Evolutionary conservation across 495 filamentous ascomycete species (phyloP), one percentile per base, ranked within the genome.

Genomic region (Neurospora sp.): DNA sequence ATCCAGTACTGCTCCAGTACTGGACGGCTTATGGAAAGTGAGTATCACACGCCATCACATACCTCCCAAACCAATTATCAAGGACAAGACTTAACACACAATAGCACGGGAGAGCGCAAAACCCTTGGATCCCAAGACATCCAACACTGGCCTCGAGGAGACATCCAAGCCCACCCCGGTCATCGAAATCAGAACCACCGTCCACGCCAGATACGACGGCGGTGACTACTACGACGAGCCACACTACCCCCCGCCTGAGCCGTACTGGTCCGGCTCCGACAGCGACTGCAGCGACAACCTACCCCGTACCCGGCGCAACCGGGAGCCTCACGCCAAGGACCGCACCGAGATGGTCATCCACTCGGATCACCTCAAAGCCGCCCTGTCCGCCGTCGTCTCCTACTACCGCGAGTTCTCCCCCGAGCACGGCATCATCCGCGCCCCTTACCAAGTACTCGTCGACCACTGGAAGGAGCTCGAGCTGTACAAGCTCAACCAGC

Each of bases 341-440:
- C 54, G 69, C 6, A 79, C 78, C 11, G 72, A 72, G 48, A 84
- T 85, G 81, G 46, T 80, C 5, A 82, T 85, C 70, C 76, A 80
- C 69, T 85, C 83, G 1, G 70, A 73, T n/a, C 74, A 83, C 41
- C 78, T 84, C 39, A 77, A 78, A 48, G 80, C 82, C 37, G 83
- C 83, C 0, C 75, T 84, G 10, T 75, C 74, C 20, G 81, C 83
- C n/a, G 78, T 84, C 14, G 76, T 83, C 0, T 75, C 71, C 16
- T 85, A 84, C 72, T 84, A 83, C 71, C 82, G 80, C 18, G 79
- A 81, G 4, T 85, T 83, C 71, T 84, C 82, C 70, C 82, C 81
- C 12, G 79, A 81, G 8, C 76, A 48, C 20, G 76, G 79, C 37
- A 71, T 71, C 41, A 75, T 84, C 69, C 70, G 72, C 5, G 79